Evolutionary conservation across 331 rosid genomes (phyloP).

Genomic region (Rhamnella rubrinervis): DNA sequence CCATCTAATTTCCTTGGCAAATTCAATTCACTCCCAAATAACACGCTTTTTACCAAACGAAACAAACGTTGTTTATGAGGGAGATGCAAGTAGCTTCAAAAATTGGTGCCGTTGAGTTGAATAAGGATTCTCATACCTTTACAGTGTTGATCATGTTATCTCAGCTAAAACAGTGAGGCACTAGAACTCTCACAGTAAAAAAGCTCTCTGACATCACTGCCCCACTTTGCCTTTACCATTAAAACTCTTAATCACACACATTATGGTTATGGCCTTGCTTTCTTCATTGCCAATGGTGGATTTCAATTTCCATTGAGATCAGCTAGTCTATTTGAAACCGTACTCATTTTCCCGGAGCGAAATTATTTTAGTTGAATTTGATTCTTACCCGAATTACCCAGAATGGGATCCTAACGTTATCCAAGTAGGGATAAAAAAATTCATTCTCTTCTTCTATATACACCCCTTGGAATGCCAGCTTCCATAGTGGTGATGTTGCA

Average conservation of each 20-base stretch:
- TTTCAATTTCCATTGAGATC: neutral
- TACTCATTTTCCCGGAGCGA: neutral
- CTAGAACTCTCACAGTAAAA: neutral
- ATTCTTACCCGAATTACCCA: neutral
- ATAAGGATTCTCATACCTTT: neutral
- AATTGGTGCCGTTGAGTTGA: neutral
- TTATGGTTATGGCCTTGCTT: neutral
- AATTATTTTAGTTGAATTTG: neutral
- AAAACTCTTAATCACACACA: neutral
- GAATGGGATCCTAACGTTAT: neutral
- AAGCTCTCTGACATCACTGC: neutral
- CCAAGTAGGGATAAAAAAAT: neutral
- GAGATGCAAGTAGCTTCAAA: neutral
- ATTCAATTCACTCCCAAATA: neutral
- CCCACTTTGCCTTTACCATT: neutral
- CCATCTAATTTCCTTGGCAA: neutral
- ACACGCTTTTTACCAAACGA: neutral
- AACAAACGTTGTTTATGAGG: neutral
- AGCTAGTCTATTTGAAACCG: neutral
- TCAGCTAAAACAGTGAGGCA: neutral
- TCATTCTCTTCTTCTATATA: neutral
- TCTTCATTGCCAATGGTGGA: neutral
- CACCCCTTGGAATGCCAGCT: neutral
- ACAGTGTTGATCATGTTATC: neutral
- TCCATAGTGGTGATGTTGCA: neutral